Base-by-base conservation (phyloP, 768 basidiomycete species). In the Calocybe indica region DNA sequence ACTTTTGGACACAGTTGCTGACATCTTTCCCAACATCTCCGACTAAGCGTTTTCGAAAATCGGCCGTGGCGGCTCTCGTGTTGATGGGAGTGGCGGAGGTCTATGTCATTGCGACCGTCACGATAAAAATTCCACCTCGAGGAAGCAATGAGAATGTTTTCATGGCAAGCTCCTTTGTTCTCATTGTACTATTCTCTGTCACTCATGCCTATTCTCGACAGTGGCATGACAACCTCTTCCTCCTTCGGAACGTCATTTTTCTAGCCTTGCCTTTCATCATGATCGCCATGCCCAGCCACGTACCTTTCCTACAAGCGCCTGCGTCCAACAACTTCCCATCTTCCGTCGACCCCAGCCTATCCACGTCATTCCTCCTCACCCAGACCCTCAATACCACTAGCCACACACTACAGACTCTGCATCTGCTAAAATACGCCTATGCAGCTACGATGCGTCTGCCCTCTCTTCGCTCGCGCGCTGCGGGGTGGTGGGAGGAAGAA, bases 151-250 rank as follows among this genome's bases (percentile, higher is more conserved):
- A 48, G 15, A 43, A 37, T 32, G 13, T 44, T 5, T 58, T 59
- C 49, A 71, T 69, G 72, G 74, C 74, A 55, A 45, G 67, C 54
- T 13, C 22, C 15, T 2, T 50, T 36, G 30, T 28, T 15, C 30
- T 45, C 37, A 9, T 28, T 42, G 10, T 35, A 9, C 9, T 28
- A 52, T n/a, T 7, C 40, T 28, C 43, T 22, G 22, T 22, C 22
- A 22, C 22, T 22, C 22, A 22, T 22, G 2, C 31, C 36, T 13
- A 37, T 3, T 33, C 32, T 13, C 33, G 8, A 11, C 50, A 88
- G 86, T 83, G 80, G 80, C 82, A 86, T 63, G 84, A 88, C 59
- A 67, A 58, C 28, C 63, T 83, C 34, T 73, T 76, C 58, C 58
- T 71, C 41, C 51, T 64, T 32, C 84, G 87, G n/a, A 75, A 77